Evolutionary conservation across 2,329 filamentous ascomycete genomes (phyloP), one percentile per base, ranked within the genome.

Genomic region (Epichloe festucae): DNA sequence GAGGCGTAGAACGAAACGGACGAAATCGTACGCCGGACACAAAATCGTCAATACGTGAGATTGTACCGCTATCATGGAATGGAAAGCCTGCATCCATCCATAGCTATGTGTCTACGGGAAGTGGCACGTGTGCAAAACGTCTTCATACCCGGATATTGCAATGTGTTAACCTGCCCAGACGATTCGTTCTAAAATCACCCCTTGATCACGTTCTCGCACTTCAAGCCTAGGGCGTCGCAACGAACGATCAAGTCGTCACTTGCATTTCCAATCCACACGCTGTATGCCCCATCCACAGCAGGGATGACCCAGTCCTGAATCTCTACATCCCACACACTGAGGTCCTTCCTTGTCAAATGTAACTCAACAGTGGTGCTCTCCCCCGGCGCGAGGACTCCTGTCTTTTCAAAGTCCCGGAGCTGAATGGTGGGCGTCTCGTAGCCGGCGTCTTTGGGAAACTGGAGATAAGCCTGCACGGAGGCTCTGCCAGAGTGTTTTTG

Each of bases 371-470:
- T 73, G 52, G 66, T 65, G 3, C 65, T 74, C 60, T 80, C 70
- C 0, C 0, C 80, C 0, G 74, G 71, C 4, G 73, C 68, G 15
- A 89, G 65, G 27, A 69, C 64, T 12, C 54, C 51, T 2, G 86
- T 69, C 70, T 89, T 89, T 55, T 84, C 81, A 61, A 89, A 89
- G 34, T 84, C 84, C 14, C 86, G 77, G 19, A 89, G 72, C n/a
- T 82, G 80, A 52, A 75, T 75, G 2, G 81, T 65, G 0, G 85
- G 85, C 49, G 87, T 89, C 31, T 88, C 83, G 40, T 74, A 67
- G 14, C 51, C 52, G 15, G 57, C 58, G 43, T 56, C 61, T 2
- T 56, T 59, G 0, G 73, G 72, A 52, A 70, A 73, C 53, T 72
- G 67, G n/a, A 75, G 53, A 52, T 75, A 75, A 0, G 69, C 66